A percentile compares a stretch with the other conserved stretches of the same genome.
These are phyloP conservation scores for Polychaeton citri DNA, from an alignment of 2,329 filamentous ascomycete species.

Conservation along the genomic window DNA sequence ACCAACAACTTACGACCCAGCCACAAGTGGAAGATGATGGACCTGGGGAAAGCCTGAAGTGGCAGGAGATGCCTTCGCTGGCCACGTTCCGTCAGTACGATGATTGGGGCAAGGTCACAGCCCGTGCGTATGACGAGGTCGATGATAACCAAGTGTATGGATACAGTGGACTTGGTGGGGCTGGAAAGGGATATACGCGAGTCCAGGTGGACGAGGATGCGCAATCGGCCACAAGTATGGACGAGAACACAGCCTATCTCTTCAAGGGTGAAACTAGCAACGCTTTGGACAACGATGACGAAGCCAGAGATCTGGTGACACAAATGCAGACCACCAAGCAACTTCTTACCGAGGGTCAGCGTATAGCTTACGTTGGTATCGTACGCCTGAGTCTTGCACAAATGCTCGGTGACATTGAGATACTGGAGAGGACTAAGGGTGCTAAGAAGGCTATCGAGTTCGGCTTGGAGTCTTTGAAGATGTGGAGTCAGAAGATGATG, in stretches of 20 bases:
- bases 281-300: slow-evolving; percentile 54
- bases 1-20: slow-evolving; percentile 59
- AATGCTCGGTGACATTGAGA: slow-evolving; percentile 58
- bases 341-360: slow-evolving; percentile 84
- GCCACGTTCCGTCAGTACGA: slow-evolving; percentile 93
- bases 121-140: slow-evolving; percentile 59
- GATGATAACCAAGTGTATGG: slow-evolving; percentile 52
- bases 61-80: slow-evolving; percentile 91
- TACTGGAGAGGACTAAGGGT: slow-evolving; percentile 47
- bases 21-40: slow-evolving; percentile 37
- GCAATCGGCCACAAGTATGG: slow-evolving; percentile 86
- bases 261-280: slow-evolving; percentile 59
- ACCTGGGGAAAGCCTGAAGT: slow-evolving; percentile 53
- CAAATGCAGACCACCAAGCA: slow-evolving; percentile 96
- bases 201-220: slow-evolving; percentile 94
- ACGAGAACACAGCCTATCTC: slow-evolving; percentile 91
- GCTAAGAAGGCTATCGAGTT: slow-evolving; percentile 59
- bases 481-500: slow-evolving; percentile 99
- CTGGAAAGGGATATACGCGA: slow-evolving; percentile 87
- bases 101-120: slow-evolving; percentile 78
- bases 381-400: slow-evolving; percentile 67
- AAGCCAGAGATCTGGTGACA: slow-evolving; percentile 62
- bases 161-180: slow-evolving; percentile 70
- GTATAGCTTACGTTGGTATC: slow-evolving; percentile 89
- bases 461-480: slow-evolving; percentile 66